Conservation (phyloP, 345 rosid species). For the Noccaea caerulescens region DNA sequence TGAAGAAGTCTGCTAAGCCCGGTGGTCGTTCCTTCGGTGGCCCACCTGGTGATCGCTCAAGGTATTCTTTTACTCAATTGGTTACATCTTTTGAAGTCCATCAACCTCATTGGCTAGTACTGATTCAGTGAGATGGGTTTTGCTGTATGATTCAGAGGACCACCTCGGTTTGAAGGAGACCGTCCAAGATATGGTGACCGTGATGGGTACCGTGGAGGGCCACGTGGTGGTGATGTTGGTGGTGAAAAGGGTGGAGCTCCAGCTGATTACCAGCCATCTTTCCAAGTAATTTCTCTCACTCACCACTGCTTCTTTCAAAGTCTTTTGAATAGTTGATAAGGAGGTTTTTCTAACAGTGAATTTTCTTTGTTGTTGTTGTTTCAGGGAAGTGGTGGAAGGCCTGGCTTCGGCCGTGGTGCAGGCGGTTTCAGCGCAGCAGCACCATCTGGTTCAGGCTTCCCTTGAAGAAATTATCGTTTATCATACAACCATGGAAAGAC, state of each 20-base stretch:
- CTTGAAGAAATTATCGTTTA: slow-evolving; percentile 43
- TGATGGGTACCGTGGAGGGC: slow-evolving; percentile 91
- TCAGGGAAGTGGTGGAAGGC: slow-evolving; percentile 70
- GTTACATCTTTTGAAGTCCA: background rate
- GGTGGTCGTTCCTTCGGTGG: slow-evolving; percentile 71
- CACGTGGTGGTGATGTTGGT: slow-evolving; percentile 84
- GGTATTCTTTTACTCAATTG: slow-evolving; percentile 39
- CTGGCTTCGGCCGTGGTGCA: slow-evolving; percentile 82
- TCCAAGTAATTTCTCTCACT: slow-evolving; percentile 69
- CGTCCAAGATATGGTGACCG: slow-evolving; percentile 81
- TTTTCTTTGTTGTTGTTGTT: background rate
- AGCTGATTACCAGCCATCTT: slow-evolving; percentile 85
- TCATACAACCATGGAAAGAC: slow-evolving; percentile 7
- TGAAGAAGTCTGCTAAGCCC: slow-evolving; percentile 78
- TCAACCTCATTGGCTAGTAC: background rate
- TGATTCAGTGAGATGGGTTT: background rate
- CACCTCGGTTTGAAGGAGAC: slow-evolving; percentile 83
- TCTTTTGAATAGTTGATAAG: background rate
- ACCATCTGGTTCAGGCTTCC: slow-evolving; percentile 54
- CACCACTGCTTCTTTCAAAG: background rate
- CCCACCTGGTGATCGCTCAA: slow-evolving; percentile 74
- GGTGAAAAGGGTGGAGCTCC: slow-evolving; percentile 93
- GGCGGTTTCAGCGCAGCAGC: slow-evolving; percentile 59
- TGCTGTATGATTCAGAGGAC: slow-evolving; percentile 57
- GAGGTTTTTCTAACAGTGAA: background rate